Conservation (phyloP, 2,329 filamentous ascomycete genomes). For the Cryphonectria parasitica region DNA sequence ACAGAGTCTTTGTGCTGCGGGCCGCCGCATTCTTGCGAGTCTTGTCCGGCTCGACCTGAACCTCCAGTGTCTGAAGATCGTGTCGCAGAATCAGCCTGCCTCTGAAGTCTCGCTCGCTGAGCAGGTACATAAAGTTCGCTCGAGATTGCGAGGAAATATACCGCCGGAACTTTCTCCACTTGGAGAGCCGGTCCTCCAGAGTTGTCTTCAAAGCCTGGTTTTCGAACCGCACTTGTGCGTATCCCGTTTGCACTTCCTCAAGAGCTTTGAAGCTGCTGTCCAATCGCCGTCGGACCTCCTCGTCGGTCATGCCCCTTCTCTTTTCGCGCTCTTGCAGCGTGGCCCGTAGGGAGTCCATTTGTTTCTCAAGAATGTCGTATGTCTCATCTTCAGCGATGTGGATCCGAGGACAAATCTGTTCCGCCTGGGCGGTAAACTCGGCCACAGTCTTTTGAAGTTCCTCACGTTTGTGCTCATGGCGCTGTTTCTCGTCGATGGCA, state of each 20-base stretch:
- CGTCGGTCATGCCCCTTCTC: conserved; percentile 64
- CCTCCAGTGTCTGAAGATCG: conserved; percentile 70
- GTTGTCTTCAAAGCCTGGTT: conserved; percentile 57
- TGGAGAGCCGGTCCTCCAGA: conserved; percentile 68
- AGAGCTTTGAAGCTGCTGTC: conserved; percentile 44
- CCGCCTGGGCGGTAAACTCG: conserved; percentile 60
- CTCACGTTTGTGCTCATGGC: conserved; percentile 52
- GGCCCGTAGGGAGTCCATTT: conserved; percentile 55
- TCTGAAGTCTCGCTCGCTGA: conserved; percentile 87
- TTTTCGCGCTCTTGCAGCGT: conserved; percentile 61
- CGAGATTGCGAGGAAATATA: conserved; percentile 86
- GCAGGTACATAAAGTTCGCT: conserved; percentile 83
- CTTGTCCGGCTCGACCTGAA: conserved; percentile 74
- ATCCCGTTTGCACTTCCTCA: conserved; percentile 48
- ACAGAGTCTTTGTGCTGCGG: conserved; percentile 87
- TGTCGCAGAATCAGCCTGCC: conserved; percentile 83
- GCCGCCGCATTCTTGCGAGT: conserved; percentile 72
- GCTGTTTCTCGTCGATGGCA: conserved; percentile 49
- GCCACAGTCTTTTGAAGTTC: conserved; percentile 52
- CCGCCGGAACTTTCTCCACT: conserved; percentile 82
- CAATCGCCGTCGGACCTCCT: conserved; percentile 62
- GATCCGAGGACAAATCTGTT: conserved; percentile 59
- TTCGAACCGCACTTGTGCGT: conserved; percentile 48
- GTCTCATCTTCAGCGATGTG: conserved; percentile 69
- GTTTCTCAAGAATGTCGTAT: conserved; percentile 55